phyloP scores from a whole-genome alignment of 1,284 basidiomycete species.

The Cutaneotrichosporon sp. region DNA sequence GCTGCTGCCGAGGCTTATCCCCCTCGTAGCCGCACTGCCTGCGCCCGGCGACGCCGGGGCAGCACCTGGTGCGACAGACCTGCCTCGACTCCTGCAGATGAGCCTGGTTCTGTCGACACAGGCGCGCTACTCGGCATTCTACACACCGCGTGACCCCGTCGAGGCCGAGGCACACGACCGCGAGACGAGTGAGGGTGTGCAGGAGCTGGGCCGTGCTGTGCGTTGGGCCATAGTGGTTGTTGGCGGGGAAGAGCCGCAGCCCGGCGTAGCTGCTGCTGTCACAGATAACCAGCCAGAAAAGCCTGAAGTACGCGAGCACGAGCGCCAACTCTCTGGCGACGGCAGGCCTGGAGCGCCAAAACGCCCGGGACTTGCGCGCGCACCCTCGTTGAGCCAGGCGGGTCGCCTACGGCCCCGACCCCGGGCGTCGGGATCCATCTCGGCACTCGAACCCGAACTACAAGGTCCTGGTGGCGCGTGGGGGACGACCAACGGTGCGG shows the following conservation, averaged over 20 bases:
- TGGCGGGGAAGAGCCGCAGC: background rate
- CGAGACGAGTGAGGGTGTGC: constrained; percentile 35
- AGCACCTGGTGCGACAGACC: constrained; percentile 15
- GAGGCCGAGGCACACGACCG: constrained; percentile 26
- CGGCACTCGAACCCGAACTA: constrained; percentile 13
- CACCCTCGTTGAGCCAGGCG: constrained; percentile 25
- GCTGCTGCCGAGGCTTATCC: constrained; percentile 38
- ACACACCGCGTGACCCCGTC: constrained; percentile 16
- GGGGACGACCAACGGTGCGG: constrained; percentile 15
- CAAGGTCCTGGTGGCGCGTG: background rate
- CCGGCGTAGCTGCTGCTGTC: no score
- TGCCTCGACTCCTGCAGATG: constrained; percentile 45
- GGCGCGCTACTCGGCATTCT: constrained; percentile 40
- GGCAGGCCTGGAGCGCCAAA: no score
- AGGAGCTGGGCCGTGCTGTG: constrained; percentile 34
- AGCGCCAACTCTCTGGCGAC: no score
- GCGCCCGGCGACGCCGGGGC: background rate
- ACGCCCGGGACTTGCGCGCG: constrained; percentile 19
- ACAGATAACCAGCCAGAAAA: background rate
- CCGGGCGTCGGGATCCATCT: constrained; percentile 2
- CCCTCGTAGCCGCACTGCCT: constrained; percentile 19
- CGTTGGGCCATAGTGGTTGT: constrained; percentile 25
- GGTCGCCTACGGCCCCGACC: constrained; percentile 25
- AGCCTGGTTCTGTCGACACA: constrained; percentile 46
- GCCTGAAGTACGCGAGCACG: background rate